Evolutionary conservation across 225 moss, liverwort and hornwort genomes (phyloP).

Genomic region (Thuidium tamariscinum): DNA sequence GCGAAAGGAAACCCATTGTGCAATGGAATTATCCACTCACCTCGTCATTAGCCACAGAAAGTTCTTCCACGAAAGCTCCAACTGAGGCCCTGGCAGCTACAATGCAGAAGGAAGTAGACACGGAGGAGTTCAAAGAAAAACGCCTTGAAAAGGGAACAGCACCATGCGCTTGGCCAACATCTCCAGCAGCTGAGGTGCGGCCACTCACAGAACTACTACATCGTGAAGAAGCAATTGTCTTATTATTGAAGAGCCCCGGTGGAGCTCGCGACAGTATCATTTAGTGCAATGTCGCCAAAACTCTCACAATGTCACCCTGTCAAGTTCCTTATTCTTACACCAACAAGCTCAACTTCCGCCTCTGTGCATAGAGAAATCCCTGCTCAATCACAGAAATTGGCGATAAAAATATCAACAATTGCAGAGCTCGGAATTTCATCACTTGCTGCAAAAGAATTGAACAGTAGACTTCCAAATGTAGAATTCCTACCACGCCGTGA

Average conservation of each 20-base stretch:
- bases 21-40: not conserved
- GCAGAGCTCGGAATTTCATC: not conserved
- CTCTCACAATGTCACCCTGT: not conserved
- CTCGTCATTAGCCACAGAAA: not conserved
- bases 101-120: not conserved
- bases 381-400: not conserved
- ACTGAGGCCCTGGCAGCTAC: not conserved
- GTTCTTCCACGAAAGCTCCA: not conserved
- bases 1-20: not conserved
- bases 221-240: not conserved
- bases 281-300: not conserved
- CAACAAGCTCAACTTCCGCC: not conserved
- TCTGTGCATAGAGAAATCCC: not conserved
- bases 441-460: not conserved
- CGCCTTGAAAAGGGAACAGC: not conserved
- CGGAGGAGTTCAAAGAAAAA: not conserved
- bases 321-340: not conserved
- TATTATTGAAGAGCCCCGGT: not conserved
- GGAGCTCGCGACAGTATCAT: slow-evolving; percentile 14
- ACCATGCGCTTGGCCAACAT: not conserved
- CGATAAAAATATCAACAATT: not conserved
- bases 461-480: not conserved
- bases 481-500: not conserved
- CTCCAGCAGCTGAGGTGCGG: not conserved
- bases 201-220: not conserved